Evolutionary conservation across 2,329 filamentous ascomycete genomes (phyloP).

Genomic region (Fusarium succisae): DNA sequence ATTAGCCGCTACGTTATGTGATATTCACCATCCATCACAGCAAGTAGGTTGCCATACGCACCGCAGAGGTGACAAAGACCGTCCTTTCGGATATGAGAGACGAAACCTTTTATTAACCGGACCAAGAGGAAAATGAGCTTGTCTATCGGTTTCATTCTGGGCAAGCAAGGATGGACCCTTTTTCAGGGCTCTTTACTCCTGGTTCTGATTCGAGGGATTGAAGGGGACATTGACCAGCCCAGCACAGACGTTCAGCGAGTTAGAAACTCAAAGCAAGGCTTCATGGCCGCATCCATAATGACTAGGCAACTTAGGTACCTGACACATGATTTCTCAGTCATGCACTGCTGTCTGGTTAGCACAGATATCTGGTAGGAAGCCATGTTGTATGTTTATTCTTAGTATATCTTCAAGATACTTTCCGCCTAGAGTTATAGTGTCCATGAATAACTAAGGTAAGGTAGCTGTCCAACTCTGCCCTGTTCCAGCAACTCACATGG

Average conservation of each 20-base stretch:
- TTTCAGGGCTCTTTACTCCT: conserved; percentile 13
- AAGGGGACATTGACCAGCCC: conserved; percentile 12
- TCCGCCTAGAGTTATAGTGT: background rate
- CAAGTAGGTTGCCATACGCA: background rate
- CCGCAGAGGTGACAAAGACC: background rate
- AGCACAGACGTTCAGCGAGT: conserved; percentile 23
- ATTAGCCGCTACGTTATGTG: conserved; percentile 13
- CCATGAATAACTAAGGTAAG: background rate
- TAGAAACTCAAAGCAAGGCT: conserved; percentile 20
- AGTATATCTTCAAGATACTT: background rate
- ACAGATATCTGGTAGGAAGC: background rate
- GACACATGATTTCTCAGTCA: conserved; percentile 21
- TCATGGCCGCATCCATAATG: conserved; percentile 21
- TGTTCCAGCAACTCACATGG: background rate
- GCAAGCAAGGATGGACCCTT: conserved; percentile 13
- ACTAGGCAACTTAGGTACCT: conserved; percentile 1
- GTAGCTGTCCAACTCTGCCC: background rate
- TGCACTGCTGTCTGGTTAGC: background rate
- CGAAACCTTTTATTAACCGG: background rate
- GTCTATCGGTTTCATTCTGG: background rate
- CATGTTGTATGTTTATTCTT: background rate
- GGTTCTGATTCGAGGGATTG: conserved; percentile 28
- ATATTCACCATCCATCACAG: conserved; percentile 8
- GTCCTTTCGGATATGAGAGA: background rate
- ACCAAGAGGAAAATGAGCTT: background rate